Evolutionary conservation across 805 yeast species (phyloP).

Genomic region (Monosporozyma aerobia): DNA sequence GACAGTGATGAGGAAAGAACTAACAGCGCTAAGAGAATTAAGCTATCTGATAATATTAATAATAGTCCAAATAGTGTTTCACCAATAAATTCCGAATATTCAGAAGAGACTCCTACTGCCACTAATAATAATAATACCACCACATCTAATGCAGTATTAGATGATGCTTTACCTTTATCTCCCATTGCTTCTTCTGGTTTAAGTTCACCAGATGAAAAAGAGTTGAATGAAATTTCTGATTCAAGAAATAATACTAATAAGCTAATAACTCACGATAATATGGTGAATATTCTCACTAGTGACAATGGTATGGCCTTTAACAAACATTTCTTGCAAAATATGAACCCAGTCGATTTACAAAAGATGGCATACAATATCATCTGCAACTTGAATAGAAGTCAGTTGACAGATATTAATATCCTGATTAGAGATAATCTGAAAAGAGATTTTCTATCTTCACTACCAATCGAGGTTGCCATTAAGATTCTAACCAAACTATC

Average conservation of each 20-base stretch:
- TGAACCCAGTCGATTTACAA: constrained; percentile 8
- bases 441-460: constrained; percentile 58
- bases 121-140: background rate
- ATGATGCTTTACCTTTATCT: constrained; percentile 24
- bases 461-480: constrained; percentile 70
- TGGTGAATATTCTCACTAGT: background rate
- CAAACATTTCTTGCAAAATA: background rate
- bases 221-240: background rate
- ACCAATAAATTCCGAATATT: background rate
- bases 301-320: background rate
- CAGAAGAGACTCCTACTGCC: background rate
- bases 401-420: constrained; percentile 25
- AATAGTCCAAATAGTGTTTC: background rate
- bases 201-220: constrained; percentile 7
- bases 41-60: background rate
- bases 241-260: background rate
- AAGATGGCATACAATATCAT: constrained; percentile 22
- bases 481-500: constrained; percentile 60
- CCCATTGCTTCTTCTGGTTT: constrained; percentile 29
- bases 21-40: background rate
- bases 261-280: background rate
- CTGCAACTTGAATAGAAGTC: constrained; percentile 20
- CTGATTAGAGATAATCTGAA: constrained; percentile 36
- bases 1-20: background rate
- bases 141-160: constrained; percentile 4